phyloP scores from a whole-genome alignment of 1,284 basidiomycete species.

The Malassezia sympodialis region DNA sequence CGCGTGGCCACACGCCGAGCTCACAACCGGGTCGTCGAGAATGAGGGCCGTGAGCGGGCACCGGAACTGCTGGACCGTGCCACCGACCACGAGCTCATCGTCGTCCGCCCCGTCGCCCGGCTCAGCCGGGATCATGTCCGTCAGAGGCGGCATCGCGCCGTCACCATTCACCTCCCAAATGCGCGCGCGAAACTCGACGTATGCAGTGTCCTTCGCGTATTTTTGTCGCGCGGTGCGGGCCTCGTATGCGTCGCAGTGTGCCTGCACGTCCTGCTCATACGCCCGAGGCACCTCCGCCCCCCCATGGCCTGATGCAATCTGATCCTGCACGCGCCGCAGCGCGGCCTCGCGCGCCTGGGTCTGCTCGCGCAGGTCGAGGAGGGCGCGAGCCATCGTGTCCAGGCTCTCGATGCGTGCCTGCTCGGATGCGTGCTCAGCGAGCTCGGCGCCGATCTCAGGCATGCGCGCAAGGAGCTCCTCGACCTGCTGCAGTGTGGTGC shows the following conservation, averaged over 20 bases:
- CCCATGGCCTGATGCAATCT: background rate
- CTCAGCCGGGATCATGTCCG: conserved; percentile 27
- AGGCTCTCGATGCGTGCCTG: conserved; percentile 15
- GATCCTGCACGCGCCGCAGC: conserved; percentile 19
- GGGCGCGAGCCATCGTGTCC: conserved; percentile 23
- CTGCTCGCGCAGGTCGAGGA: conserved; percentile 30
- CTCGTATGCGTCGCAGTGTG: conserved; percentile 16
- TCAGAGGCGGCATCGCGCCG: conserved; percentile 33
- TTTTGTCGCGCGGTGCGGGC: conserved; percentile 27
- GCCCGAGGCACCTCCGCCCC: conserved; percentile 8
- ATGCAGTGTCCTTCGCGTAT: conserved; percentile 25
- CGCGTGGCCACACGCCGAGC: conserved; percentile 16
- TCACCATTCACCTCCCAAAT: conserved; percentile 27
- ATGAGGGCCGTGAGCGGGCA: conserved; percentile 32
- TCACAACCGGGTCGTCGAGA: conserved; percentile 29
- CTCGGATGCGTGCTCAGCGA: conserved; percentile 13
- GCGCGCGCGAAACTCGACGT: conserved; percentile 27
- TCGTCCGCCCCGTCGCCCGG: conserved; percentile 19
- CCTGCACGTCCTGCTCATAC: conserved; percentile 18
- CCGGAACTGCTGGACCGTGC: conserved; percentile 25
- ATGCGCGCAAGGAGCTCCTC: background rate
- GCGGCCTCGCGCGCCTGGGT: conserved; percentile 19
- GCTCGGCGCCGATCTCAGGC: conserved; percentile 9
- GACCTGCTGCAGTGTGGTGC: background rate
- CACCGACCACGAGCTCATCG: conserved; percentile 33